These are phyloP conservation scores for Rosa rugosa DNA, from an alignment of 306 rosid genomes.

Conservation along the genomic window DNA sequence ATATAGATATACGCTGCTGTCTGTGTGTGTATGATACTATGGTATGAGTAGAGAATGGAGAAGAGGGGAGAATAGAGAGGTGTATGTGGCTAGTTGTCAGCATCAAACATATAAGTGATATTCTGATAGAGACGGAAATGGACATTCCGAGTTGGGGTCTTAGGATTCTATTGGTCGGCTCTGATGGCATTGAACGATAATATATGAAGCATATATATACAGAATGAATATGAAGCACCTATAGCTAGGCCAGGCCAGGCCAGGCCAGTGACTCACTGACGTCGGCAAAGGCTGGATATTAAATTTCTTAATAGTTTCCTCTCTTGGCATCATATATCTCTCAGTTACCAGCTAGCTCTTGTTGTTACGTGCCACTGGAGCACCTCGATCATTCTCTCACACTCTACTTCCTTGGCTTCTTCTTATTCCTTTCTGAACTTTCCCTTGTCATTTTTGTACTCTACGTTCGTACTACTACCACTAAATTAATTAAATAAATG, in stretches of 20 bases:
- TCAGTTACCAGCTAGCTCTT: conserved; percentile 5
- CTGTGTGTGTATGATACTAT: neutral
- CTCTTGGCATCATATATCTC: neutral
- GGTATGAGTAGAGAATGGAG: neutral
- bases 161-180: conserved; percentile 23
- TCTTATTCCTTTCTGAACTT: conserved; percentile 23
- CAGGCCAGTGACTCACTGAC: neutral
- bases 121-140: conserved; percentile 14
- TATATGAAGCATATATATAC: neutral
- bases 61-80: neutral
- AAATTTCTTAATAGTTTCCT: conserved; percentile 1
- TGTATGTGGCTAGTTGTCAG: conserved; percentile 18
- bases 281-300: neutral
- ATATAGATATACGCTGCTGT: neutral
- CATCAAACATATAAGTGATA: conserved; percentile 10
- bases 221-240: neutral
- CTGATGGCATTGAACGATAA: conserved; percentile 1
- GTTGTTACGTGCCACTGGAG: neutral
- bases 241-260: neutral
- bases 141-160: conserved; percentile 13
- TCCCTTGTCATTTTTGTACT: conserved; percentile 33
- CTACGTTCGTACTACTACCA: neutral
- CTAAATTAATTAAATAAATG: neutral
- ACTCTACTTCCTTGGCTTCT: conserved; percentile 22
- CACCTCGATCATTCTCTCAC: neutral